Base-by-base conservation (phyloP, 2,329 filamentous ascomycete genomes). In the Trichoderma citrinoviride region DNA sequence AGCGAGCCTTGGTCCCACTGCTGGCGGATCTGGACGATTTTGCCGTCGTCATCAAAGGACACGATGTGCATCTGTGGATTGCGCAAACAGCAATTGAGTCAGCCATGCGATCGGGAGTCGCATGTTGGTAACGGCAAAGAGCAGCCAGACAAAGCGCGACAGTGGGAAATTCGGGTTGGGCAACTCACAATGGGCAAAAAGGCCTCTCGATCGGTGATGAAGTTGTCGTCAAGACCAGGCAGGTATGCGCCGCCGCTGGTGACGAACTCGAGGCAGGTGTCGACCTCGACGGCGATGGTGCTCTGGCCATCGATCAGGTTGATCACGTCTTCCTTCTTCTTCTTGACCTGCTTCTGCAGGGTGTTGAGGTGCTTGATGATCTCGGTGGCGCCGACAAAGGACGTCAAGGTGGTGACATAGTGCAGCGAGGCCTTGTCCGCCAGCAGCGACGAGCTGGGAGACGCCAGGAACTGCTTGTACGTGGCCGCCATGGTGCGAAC, bases 1-100 rank as follows among this genome's bases (percentile, higher is more conserved):
- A 99, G 85, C 61, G 92, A 90, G 67, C 89, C 93, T 78, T 99
- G 95, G 76, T 99, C 95, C 95, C 95, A 99, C 76, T 90, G 92
- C 70, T 94, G 87, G 71, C 94, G 91, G 69, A 98, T 91, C 76
- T 95, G 92, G 66, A 85, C 77, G 74, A 99, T 97, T 80, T 92
- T 93, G 75, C 87, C 86, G 53, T 89, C 78, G 69, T 78, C 75
- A 76, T 96, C 86, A 78, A 97, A 97, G 65, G 87, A 86, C 70
- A 99, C 93, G 69, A 98, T 88, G 80, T 99, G 95, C 71, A 89
- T 85, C 92, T 95, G 47, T 33, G 12, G 19, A 37, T 50, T 12
- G 37, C 29, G 46, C 52, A 27, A 43, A n/a, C 43, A 44, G 49
- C 44, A 27, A 19, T n/a, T 50, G 67, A 69, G 55, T 72, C 68